These are phyloP conservation scores for Ehretia macrophylla DNA, from an alignment of 257 asterid genomes.

Conservation along the genomic window DNA sequence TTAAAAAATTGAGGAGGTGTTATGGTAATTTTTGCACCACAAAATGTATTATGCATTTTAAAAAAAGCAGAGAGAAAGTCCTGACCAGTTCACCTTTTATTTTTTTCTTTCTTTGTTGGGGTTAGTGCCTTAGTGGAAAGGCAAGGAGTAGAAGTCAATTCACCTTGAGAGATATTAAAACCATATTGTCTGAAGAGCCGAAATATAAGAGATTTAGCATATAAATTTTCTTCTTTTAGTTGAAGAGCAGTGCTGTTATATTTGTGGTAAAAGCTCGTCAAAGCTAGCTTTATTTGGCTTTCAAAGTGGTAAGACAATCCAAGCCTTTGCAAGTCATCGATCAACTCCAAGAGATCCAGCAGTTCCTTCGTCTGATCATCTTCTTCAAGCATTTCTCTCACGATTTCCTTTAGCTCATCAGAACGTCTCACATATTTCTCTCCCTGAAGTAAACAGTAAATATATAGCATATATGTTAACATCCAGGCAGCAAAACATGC, in stretches of 20 bases:
- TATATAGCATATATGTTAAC: neutral
- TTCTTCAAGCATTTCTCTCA: conserved; percentile 1
- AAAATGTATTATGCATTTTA: too few relatives aligned
- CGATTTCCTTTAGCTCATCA: conserved; percentile 2
- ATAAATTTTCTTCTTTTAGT: conserved; percentile 2
- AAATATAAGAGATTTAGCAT: conserved; percentile 19
- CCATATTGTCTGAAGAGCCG: conserved; percentile 23
- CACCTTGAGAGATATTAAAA: conserved; percentile 18
- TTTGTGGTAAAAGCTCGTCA: neutral
- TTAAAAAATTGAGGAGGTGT: too few relatives aligned
- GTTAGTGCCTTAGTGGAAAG: neutral
- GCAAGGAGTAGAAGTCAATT: neutral
- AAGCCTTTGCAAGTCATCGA: conserved; percentile 23
- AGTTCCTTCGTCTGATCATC: neutral
- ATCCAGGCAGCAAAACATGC: neutral
- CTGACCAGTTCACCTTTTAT: too few relatives aligned
- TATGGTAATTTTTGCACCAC: too few relatives aligned
- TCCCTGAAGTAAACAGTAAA: neutral
- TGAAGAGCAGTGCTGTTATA: neutral
- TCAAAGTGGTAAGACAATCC: conserved; percentile 21
- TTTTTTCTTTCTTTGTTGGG: neutral
- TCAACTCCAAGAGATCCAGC: conserved; percentile 14
- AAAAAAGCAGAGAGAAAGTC: too few relatives aligned
- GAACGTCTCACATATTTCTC: neutral
- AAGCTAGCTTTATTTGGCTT: conserved; percentile 11